A percentile compares a stretch with the other conserved stretches of the same genome.
Conservation (phyloP, 2,329 filamentous ascomycete genomes). For the Botrytis cinerea region DNA sequence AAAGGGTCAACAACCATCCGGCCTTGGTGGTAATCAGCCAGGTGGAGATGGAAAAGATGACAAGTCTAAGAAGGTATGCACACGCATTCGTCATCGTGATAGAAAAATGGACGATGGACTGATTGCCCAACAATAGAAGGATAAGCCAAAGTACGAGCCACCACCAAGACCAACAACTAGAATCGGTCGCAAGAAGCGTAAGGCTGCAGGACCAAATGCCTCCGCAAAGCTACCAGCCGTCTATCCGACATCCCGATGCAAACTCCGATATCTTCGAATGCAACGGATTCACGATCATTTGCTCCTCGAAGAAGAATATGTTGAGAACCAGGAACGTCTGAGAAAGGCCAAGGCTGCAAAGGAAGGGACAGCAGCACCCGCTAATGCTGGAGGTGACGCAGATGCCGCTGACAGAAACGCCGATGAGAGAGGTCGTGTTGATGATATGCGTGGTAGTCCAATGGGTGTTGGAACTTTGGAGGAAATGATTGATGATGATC, state of each 20-base stretch:
- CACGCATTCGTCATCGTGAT: neutral
- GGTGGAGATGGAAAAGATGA: conserved; percentile 77
- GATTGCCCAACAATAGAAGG: conserved; percentile 66
- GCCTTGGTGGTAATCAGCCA: conserved; percentile 49
- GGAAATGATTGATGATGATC: conserved; percentile 98
- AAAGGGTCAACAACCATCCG: conserved; percentile 49
- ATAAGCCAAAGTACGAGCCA: conserved; percentile 99
- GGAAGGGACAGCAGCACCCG: conserved; percentile 60
- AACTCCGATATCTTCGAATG: conserved; percentile 95
- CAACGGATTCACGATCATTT: conserved; percentile 98
- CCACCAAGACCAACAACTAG: conserved; percentile 95
- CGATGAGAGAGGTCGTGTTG: conserved; percentile 90
- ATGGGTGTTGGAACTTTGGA: conserved; percentile 98
- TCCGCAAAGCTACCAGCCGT: conserved; percentile 93
- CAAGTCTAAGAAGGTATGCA: conserved; percentile 86
- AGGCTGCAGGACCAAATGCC: conserved; percentile 86
- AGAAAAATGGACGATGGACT: conserved; percentile 25
- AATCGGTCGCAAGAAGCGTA: conserved; percentile 98
- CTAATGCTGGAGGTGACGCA: conserved; percentile 60
- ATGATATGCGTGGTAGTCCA: conserved; percentile 97
- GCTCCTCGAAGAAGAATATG: conserved; percentile 95
- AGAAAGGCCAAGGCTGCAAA: conserved; percentile 87
- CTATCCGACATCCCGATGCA: conserved; percentile 95
- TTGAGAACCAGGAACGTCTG: conserved; percentile 96
- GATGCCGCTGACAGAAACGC: conserved; percentile 84